Conservation (phyloP, 148 eudicot species). For the Polygonum aviculare region DNA sequence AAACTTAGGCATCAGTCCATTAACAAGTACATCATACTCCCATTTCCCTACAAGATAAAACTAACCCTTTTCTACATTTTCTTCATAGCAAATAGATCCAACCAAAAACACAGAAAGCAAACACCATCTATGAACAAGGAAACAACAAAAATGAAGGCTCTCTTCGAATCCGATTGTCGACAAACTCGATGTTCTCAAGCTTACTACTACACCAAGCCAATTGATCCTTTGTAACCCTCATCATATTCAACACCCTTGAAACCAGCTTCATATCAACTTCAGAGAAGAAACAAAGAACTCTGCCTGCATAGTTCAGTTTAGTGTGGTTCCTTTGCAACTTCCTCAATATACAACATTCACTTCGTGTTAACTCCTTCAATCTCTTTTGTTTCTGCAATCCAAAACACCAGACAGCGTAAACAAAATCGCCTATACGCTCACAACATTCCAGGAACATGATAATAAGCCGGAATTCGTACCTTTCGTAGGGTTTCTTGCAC, state of each 20-base stretch:
- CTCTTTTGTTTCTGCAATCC: constrained; percentile 67
- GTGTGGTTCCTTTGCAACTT: constrained; percentile 30
- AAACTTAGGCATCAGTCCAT: not conserved
- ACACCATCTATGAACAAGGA: constrained; percentile 48
- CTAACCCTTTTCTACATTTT: not conserved
- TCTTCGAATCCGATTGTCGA: constrained; percentile 41
- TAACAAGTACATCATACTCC: not conserved
- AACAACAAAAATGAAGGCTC: constrained; percentile 77
- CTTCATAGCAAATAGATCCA: not conserved
- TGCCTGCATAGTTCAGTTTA: constrained; percentile 33
- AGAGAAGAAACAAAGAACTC: constrained; percentile 62
- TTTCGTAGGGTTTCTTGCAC: constrained; percentile 45
- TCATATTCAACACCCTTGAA: constrained; percentile 69
- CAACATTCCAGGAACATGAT: not conserved
- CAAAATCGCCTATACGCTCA: no score
- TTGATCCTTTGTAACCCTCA: constrained; percentile 64
- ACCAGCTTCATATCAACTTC: constrained; percentile 79
- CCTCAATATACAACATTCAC: constrained; percentile 54
- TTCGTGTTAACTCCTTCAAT: constrained; percentile 50
- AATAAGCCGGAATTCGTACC: constrained; percentile 24
- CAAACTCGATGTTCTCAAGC: constrained; percentile 48
- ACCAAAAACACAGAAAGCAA: not conserved
- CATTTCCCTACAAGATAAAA: not conserved
- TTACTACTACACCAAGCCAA: constrained; percentile 74
- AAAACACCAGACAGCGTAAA: not conserved